phyloP scores from a whole-genome alignment of 129 eudicot species.

The Chrysanthemum seticuspe region DNA sequence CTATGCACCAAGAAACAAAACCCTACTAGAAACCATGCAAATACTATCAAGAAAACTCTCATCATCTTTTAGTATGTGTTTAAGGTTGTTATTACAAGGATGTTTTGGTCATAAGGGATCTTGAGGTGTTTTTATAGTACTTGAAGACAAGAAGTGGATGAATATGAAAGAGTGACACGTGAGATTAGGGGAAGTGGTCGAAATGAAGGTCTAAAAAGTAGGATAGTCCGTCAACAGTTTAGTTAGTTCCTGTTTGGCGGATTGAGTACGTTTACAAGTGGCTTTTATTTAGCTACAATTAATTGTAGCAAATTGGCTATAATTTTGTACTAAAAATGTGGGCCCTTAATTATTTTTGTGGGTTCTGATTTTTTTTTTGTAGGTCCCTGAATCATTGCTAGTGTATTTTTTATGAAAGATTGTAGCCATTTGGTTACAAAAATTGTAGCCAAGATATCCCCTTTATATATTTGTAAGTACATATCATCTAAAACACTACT shows the following conservation, averaged over 20 bases:
- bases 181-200: neutral
- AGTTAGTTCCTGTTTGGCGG: constrained; percentile 1
- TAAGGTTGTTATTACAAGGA: neutral
- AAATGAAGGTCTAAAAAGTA: neutral
- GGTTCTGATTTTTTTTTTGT: too few species aligned
- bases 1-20: constrained; percentile 24
- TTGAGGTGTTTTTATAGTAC: constrained; percentile 2
- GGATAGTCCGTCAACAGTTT: constrained; percentile 18
- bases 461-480: neutral
- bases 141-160: constrained; percentile 8
- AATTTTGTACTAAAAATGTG: too few species aligned
- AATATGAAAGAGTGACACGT: constrained; percentile 19
- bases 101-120: constrained; percentile 11
- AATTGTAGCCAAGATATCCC: too few species aligned
- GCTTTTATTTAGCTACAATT: too few species aligned
- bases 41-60: constrained; percentile 16
- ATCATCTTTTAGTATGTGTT: constrained; percentile 15
- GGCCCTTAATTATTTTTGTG: too few species aligned
- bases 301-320: too few species aligned
- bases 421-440: too few species aligned
- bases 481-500: neutral
- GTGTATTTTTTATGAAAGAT: too few species aligned
- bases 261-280: constrained; percentile 19
- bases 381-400: too few species aligned
- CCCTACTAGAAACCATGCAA: constrained; percentile 35